phyloP scores from a whole-genome alignment of 768 basidiomycete genomes.

The Macrolepiota fuliginosa region DNA sequence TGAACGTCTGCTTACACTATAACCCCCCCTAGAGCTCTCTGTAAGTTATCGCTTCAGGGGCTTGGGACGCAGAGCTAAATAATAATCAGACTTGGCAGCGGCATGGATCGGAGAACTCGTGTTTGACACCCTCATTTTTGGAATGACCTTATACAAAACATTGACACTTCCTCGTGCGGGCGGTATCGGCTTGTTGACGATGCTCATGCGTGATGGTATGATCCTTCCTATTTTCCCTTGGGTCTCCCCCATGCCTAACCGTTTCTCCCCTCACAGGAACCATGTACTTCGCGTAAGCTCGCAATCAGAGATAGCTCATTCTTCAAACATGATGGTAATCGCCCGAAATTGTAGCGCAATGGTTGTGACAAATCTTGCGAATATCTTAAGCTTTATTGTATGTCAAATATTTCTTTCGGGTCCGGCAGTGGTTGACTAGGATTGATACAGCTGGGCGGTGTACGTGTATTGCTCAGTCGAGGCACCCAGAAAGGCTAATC shows the following conservation, averaged over 20 bases:
- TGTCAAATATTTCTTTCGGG: conserved; percentile 5
- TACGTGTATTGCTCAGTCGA: conserved; percentile 18
- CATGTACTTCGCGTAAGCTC: conserved; percentile 35
- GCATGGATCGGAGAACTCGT: conserved; percentile 18
- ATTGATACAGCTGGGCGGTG: conserved; percentile 27
- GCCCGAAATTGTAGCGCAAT: conserved; percentile 27
- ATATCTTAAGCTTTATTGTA: conserved; percentile 38
- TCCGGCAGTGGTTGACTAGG: background rate
- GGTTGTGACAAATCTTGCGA: conserved; percentile 30
- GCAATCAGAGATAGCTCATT: background rate
- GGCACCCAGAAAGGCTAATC: background rate
- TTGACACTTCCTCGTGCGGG: conserved; percentile 22
- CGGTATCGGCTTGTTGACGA: conserved; percentile 24
- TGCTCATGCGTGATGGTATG: conserved; percentile 39
- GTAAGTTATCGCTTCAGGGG: background rate
- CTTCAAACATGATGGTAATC: background rate
- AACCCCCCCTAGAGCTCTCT: background rate
- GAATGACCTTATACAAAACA: conserved; percentile 39
- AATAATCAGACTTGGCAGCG: background rate
- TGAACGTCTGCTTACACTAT: background rate
- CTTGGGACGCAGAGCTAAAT: conserved; percentile 18
- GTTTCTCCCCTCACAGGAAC: conserved; percentile 24
- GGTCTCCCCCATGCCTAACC: background rate
- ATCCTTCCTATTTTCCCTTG: background rate
- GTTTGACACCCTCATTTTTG: conserved; percentile 39